Evolutionary conservation across 345 rosid genomes (phyloP).

Genomic region (Pugionium cornutum): DNA sequence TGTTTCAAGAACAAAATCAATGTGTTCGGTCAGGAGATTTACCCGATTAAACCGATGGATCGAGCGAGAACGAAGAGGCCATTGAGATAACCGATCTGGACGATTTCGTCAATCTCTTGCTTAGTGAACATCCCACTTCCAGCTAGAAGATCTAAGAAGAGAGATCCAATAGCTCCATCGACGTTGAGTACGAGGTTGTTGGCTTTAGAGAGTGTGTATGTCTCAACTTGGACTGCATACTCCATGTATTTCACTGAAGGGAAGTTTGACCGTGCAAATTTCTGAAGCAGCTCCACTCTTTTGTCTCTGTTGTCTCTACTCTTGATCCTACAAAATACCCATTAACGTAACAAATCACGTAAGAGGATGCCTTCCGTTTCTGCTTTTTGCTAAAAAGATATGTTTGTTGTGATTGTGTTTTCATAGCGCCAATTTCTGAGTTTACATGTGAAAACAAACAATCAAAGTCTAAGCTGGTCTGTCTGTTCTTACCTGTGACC

Average conservation of each 20-base stretch:
- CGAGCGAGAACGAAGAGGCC: constrained; percentile 96
- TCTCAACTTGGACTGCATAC: constrained; percentile 85
- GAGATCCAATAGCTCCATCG: constrained; percentile 91
- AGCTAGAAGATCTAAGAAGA: constrained; percentile 93
- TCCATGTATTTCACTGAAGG: constrained; percentile 95
- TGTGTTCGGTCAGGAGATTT: constrained; percentile 27
- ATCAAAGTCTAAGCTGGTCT: neutral
- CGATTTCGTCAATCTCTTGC: constrained; percentile 89
- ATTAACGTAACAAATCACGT: neutral
- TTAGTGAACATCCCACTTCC: constrained; percentile 92
- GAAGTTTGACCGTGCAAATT: constrained; percentile 80
- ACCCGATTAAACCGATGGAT: constrained; percentile 90
- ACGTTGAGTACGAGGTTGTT: constrained; percentile 83
- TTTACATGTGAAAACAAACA: neutral
- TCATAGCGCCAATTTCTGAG: too few relatives aligned
- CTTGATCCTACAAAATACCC: constrained; percentile 62
- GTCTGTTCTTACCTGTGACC: constrained; percentile 75
- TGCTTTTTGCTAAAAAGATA: neutral
- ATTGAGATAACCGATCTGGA: constrained; percentile 81
- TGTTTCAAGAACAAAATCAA: neutral
- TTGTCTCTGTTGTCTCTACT: constrained; percentile 95
- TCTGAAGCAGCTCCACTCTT: constrained; percentile 90
- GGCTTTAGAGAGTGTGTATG: constrained; percentile 81
- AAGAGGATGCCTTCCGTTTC: neutral
- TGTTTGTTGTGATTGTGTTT: too few relatives aligned